phyloP scores from a whole-genome alignment of 1,284 basidiomycete species.

The Ceratobasidium sp. region DNA sequence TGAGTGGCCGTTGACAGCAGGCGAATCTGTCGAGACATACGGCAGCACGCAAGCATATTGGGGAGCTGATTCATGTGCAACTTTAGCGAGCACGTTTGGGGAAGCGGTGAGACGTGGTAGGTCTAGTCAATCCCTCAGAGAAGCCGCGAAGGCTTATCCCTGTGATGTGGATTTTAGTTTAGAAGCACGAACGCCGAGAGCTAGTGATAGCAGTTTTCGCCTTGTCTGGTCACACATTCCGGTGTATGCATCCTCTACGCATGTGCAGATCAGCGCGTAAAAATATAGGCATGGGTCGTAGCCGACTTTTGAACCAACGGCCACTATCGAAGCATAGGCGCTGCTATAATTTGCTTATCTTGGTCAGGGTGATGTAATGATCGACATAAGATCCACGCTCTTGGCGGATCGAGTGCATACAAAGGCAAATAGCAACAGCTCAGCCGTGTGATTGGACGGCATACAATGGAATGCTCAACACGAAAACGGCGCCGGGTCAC shows the following conservation, averaged over 20 bases:
- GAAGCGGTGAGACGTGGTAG: not conserved
- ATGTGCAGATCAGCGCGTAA: not conserved
- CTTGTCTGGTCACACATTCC: not conserved
- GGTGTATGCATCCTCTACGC: not conserved
- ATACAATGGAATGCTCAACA: not conserved
- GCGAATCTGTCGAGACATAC: not conserved
- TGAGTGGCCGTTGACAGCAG: not conserved
- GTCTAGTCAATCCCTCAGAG: not conserved
- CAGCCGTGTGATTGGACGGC: not conserved
- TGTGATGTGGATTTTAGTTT: not conserved
- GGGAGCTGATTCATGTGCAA: not conserved
- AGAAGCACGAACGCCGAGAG: not conserved
- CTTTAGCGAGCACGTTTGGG: not conserved
- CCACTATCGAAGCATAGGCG: too few species aligned
- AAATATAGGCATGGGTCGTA: not conserved
- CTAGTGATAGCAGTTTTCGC: not conserved
- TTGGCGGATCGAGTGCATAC: slow-evolving; percentile 22
- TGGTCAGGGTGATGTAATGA: not conserved
- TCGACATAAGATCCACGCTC: not conserved
- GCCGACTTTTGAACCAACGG: too few species aligned
- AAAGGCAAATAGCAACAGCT: not conserved
- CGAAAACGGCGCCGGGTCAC: not conserved
- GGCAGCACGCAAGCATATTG: not conserved
- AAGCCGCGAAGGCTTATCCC: slow-evolving; percentile 1
- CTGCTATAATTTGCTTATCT: not conserved